Base-by-base conservation (phyloP, 2,329 filamentous ascomycete genomes). In the Cryphonectria naterciae region DNA sequence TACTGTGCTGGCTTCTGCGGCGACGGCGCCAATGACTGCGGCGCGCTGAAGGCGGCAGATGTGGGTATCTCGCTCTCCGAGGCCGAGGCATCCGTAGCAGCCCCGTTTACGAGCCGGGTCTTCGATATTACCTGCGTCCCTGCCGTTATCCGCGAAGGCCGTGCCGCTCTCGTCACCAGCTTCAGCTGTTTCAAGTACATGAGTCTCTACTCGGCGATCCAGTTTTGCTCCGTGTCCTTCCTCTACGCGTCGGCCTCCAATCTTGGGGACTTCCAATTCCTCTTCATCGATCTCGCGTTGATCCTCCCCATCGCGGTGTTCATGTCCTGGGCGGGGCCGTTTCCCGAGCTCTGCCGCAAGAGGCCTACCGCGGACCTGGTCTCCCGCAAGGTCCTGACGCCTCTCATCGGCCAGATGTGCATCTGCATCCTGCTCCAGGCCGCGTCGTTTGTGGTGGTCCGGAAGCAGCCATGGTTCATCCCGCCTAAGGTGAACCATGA, bases 151-250 rank as follows among this genome's bases (percentile, higher is more conserved):
- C 87, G 90, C 89, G 96, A 99, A 84, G 96, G 96, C 28, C 91
- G 97, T 73, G 95, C 95, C 28, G 93, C 97, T 46, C 87, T 99
- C 46, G 95, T 98, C n/a, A 99, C 96, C 17, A 97, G 94, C 81
- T 99, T 99, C 84, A 97, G 93, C 83, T 99, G 96, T 84, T 99
- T 99, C 87, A 99, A 98, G 84, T 99, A 97, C 82, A 99, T 99
- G 97, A 97, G 93, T 76, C 83, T 99, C 74, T 99, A 99, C 84
- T 98, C 95, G 2, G 95, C 96, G n/a, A 99, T 99, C 75, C 96
- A 99, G 80, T 99, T 99, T 84, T 97, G 94, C 10, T 94, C 93
- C 0, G 97, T 99, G 77, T 97, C 93, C 86, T 98, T 99, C 79
- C 87, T 99, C 22, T 99, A 99, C 80, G 93, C 94, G 8, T 94